Evolutionary conservation across 23 red algal species (phyloP).

Genomic region (Gracilariopsis chorda): DNA sequence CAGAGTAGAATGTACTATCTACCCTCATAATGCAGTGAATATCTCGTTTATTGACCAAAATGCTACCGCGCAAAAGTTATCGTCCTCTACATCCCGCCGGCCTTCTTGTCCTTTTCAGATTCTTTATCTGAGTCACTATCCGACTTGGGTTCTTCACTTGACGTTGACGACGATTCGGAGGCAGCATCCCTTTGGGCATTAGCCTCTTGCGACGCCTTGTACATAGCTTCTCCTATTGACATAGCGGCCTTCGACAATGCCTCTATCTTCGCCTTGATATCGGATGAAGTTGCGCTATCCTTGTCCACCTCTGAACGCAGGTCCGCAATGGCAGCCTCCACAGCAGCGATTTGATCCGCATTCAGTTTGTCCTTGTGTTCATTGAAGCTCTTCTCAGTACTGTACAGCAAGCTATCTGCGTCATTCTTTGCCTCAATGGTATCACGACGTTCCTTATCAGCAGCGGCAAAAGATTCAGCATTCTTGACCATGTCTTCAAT

Average conservation of each 20-base stretch:
- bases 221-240: constrained; percentile 98
- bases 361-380: constrained; percentile 87
- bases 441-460: constrained; percentile 77
- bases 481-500: constrained; percentile 91
- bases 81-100: constrained; percentile 28
- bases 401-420: constrained; percentile 88
- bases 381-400: constrained; percentile 85
- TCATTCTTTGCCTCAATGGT: constrained; percentile 90
- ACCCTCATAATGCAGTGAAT: not conserved
- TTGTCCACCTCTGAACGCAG: constrained; percentile 75
- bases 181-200: constrained; percentile 47
- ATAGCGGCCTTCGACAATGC: constrained; percentile 93
- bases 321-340: constrained; percentile 73
- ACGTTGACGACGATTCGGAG: constrained; percentile 25
- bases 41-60: constrained; percentile 20
- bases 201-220: constrained; percentile 82
- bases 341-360: constrained; percentile 49
- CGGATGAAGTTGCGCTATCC: constrained; percentile 26
- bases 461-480: constrained; percentile 83
- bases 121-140: constrained; percentile 46
- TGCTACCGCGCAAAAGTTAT: constrained; percentile 18
- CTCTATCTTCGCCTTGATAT: constrained; percentile 90
- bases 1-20: not conserved
- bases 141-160: constrained; percentile 36
- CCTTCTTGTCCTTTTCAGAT: constrained; percentile 67